A percentile compares a stretch with the other conserved stretches of the same genome.
Conservation (phyloP, 2,329 filamentous ascomycete genomes). For the Ceratocystis harringtonii region DNA sequence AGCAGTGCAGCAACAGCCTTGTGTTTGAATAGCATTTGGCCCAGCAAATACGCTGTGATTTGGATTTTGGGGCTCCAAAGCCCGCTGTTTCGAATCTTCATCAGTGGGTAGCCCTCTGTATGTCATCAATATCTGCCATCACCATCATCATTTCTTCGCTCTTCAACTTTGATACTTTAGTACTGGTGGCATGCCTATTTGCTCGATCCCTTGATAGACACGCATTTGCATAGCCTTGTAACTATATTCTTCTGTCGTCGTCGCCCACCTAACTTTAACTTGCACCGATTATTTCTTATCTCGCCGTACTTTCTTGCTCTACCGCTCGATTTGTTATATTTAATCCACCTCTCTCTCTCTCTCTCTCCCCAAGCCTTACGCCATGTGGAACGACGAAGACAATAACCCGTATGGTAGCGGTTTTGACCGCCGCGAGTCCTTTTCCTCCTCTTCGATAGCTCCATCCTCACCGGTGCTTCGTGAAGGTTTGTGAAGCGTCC, state of each 20-base stretch:
- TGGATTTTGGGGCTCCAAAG: not conserved
- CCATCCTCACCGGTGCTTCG: conserved; percentile 45
- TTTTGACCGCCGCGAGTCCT: conserved; percentile 75
- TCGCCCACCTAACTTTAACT: not conserved
- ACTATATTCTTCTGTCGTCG: not conserved
- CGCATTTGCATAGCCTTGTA: not conserved
- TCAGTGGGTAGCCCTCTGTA: not conserved
- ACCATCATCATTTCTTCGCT: not conserved
- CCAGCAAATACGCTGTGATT: not conserved
- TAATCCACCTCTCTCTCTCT: not conserved
- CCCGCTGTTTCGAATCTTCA: not conserved
- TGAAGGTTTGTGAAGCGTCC: conserved; percentile 36
- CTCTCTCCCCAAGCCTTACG: conserved; percentile 16
- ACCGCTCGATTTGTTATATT: not conserved
- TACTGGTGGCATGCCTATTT: not conserved
- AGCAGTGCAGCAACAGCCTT: no score
- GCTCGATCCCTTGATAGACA: not conserved
- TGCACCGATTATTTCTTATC: not conserved
- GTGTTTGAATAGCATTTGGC: not conserved
- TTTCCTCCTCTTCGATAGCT: conserved; percentile 49
- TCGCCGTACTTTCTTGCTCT: not conserved
- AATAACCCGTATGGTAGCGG: conserved; percentile 91
- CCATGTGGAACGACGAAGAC: conserved; percentile 98
- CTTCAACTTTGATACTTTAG: not conserved
- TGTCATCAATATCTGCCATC: not conserved